Percentiles rank a stretch among this genome's conserved stretches.
phyloP scores from a whole-genome alignment of 768 basidiomycete species.

The Phlegmacium glaucopus region DNA sequence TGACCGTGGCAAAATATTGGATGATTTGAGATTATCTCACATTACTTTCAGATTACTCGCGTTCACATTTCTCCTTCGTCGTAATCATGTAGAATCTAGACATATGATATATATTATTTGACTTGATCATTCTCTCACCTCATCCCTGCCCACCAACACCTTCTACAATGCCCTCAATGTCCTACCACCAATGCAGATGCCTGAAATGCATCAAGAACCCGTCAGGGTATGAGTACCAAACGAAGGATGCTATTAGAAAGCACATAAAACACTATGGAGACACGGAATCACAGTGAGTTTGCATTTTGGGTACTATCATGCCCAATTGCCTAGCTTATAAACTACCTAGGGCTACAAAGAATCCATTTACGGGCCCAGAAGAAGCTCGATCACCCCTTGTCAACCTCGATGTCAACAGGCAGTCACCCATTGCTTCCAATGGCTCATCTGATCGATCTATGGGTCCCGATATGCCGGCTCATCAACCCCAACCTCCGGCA shows the following conservation, averaged over 20 bases:
- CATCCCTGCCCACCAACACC: background rate
- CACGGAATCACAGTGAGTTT: background rate
- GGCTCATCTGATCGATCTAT: background rate
- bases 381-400: background rate
- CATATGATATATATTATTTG: background rate
- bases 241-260: slow-evolving; percentile 2
- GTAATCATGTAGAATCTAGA: background rate
- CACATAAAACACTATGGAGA: slow-evolving; percentile 1
- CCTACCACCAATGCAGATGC: background rate
- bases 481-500: background rate
- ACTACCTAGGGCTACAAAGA: background rate
- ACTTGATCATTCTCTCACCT: background rate
- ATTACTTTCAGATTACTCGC: background rate
- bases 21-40: background rate
- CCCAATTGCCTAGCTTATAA: background rate
- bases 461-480: background rate
- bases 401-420: background rate
- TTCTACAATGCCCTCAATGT: background rate
- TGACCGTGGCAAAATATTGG: slow-evolving; percentile 1
- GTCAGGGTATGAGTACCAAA: slow-evolving; percentile 1
- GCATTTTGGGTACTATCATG: background rate
- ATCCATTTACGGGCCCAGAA: background rate
- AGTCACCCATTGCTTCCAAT: background rate
- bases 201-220: background rate
- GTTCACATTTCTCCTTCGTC: background rate